Conservation (phyloP, 2,329 filamentous ascomycete genomes). For the Pseudogymnoascus sp. region DNA sequence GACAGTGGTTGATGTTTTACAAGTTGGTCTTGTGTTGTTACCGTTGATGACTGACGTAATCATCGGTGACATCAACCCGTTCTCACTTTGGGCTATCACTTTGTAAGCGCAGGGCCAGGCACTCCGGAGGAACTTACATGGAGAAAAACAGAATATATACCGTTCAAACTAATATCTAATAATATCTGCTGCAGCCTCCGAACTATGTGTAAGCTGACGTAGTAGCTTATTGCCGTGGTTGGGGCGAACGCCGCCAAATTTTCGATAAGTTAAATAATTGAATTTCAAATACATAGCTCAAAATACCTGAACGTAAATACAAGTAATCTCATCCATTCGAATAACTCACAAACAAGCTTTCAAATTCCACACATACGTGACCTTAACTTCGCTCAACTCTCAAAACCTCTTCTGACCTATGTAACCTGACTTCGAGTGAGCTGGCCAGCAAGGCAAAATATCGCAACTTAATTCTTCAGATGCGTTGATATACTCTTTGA, state of each 20-base stretch:
- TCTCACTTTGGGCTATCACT: not conserved
- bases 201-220: too few species aligned
- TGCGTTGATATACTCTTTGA: not conserved
- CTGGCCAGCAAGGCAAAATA: not conserved
- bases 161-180: not conserved
- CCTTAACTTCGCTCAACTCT: not conserved
- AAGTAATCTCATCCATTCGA: not conserved
- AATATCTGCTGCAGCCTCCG: not conserved
- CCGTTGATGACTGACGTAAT: not conserved
- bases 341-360: not conserved
- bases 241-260: not conserved
- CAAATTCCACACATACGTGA: not conserved
- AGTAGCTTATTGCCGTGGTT: not conserved
- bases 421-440: not conserved
- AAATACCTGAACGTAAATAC: not conserved
- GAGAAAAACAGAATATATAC: not conserved
- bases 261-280: not conserved
- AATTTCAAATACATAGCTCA: not conserved
- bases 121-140: not conserved
- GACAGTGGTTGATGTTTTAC: not conserved
- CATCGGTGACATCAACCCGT: not conserved
- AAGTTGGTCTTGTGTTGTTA: not conserved
- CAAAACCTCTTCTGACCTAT: not conserved
- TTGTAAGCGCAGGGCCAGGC: not conserved
- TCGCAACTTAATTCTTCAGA: not conserved